Base-by-base conservation (phyloP, 2,329 filamentous ascomycete genomes). In the Lecanicillium sp. region DNA sequence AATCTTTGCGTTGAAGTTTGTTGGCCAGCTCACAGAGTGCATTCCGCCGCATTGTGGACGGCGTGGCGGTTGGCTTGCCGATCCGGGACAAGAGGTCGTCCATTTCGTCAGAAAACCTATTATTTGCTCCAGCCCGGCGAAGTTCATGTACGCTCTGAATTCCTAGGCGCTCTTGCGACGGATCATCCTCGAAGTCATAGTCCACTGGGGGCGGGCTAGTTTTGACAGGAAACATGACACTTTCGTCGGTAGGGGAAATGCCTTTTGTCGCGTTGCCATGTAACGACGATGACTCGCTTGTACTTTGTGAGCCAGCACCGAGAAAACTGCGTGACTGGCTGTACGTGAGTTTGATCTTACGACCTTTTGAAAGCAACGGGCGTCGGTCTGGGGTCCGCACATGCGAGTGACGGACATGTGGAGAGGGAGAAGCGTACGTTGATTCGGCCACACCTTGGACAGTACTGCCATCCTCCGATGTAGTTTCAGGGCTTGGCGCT, bases 111-210 rank as follows among this genome's bases (percentile, higher is more conserved):
- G 78, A 66, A 46, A 79, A 79, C 19, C 79, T 72, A 49, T 76
- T 79, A 50, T 81, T 81, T 17, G 77, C 78, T 13, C 79, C 79
- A 4, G 79, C 77, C 43, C 81, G 74, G 37, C 77, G 69, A 30
- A 84, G 58, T 51, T 83, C 79, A 51, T 84, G 79, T 14, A 83
- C 73, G 46, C 75, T 79, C 42, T 72, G 69, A 33, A 82, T 76
- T 19, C 72, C 71, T 14, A 69, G 66, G 33, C 65, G 37, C 10
- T 29, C 68, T 15, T 62, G 61, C 11, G 54, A 56, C 3, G 60
- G 49, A 13, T 65, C 63, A 17, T 65, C 60, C 2, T 66, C 37
- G 22, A 46, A 17, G 15, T 47, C 44, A 39, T 46, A 43, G 10
- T 56, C 56, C n/a, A 49, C 46, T 8, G 50, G 46, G 12, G 41